A percentile compares a stretch with the other conserved stretches of the same genome.
Conservation (phyloP, 306 rosid genomes). For the Cicer pinnatifidum region DNA sequence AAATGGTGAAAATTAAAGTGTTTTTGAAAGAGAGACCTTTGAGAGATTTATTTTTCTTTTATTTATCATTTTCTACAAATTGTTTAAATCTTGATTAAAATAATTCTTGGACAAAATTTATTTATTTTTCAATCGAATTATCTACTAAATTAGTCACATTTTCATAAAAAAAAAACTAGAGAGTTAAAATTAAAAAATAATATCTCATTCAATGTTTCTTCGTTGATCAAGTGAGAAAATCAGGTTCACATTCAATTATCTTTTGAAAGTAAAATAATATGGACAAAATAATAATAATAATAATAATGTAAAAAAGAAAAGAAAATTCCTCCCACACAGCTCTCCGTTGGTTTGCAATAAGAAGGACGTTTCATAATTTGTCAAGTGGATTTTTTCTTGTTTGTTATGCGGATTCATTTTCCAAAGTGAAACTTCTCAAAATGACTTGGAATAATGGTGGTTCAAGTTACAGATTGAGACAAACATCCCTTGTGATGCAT, state of each 20-base stretch:
- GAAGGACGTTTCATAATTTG: constrained; percentile 56
- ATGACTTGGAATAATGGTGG: constrained; percentile 44
- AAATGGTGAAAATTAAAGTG: no score
- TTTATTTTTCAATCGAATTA: no score
- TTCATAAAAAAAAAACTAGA: no score
- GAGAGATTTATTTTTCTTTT: no score
- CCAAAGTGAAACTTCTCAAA: constrained; percentile 44
- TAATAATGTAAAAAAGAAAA: neutral
- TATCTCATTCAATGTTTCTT: no score
- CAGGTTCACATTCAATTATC: constrained; percentile 19
- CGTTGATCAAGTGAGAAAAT: no score
- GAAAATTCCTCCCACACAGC: constrained; percentile 35
- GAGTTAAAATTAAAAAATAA: no score
- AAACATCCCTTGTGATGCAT: constrained; percentile 50
- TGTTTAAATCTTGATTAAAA: no score
- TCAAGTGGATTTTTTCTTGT: constrained; percentile 55
- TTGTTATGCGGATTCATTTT: constrained; percentile 49
- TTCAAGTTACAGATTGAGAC: constrained; percentile 46
- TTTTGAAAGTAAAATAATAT: constrained; percentile 14
- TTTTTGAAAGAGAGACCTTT: no score
- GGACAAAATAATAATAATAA: neutral
- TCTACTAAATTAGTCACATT: no score
- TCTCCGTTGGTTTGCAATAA: constrained; percentile 45
- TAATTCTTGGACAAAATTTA: no score
- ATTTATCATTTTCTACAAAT: no score